These are phyloP conservation scores for Solanum pinnatisectum DNA, from an alignment of 257 asterid genomes.

Conservation along the genomic window DNA sequence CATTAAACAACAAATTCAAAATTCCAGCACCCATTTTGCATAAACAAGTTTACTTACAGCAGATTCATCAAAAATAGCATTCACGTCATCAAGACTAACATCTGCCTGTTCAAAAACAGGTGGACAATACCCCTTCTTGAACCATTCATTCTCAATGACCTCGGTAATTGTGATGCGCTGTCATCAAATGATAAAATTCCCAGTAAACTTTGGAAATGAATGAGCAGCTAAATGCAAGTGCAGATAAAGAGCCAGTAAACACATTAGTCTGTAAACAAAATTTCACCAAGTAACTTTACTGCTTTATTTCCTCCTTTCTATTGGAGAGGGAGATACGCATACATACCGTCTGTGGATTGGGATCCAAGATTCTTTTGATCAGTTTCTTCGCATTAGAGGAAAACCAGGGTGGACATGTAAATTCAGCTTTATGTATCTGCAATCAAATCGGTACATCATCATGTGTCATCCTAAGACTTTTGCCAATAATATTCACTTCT, in stretches of 20 bases:
- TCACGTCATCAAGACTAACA: constrained; percentile 73
- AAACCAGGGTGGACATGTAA: constrained; percentile 83
- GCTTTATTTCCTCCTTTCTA: not conserved
- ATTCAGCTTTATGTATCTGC: constrained; percentile 92
- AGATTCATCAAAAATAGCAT: constrained; percentile 60
- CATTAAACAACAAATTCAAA: not conserved
- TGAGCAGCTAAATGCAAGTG: not conserved
- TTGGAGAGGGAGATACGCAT: not conserved
- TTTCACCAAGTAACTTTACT: not conserved
- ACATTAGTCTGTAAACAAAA: not conserved
- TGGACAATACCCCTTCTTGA: constrained; percentile 82
- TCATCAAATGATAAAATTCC: constrained; percentile 4
- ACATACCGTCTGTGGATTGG: constrained; percentile 79
- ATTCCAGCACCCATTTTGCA: not conserved
- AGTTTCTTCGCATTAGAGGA: constrained; percentile 76
- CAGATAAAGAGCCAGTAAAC: not conserved
- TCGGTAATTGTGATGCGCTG: constrained; percentile 80
- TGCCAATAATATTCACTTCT: not conserved
- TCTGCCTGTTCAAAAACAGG: constrained; percentile 75
- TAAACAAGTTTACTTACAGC: constrained; percentile 30
- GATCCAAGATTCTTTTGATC: constrained; percentile 84
- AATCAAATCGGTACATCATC: constrained; percentile 10
- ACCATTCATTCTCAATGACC: constrained; percentile 87
- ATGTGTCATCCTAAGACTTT: not conserved
- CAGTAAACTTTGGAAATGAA: not conserved